Evolutionary conservation across 2,329 filamentous ascomycete species (phyloP).

Genomic region (Metarhizium guizhouense): DNA sequence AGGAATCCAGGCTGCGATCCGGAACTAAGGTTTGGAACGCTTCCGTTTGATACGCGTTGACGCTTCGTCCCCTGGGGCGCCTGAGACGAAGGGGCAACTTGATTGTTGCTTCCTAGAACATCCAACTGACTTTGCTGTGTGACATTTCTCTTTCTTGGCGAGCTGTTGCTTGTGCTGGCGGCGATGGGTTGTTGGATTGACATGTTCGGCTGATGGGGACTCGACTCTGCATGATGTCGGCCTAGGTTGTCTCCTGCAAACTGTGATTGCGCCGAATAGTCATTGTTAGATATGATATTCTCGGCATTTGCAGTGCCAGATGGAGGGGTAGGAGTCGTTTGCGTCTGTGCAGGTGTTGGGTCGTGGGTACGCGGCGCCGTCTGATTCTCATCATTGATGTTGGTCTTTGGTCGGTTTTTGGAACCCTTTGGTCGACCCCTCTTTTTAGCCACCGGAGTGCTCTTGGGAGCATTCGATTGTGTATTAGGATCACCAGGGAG

Average conservation of each 20-base stretch:
- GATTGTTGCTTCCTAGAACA: neutral
- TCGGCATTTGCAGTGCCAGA: neutral
- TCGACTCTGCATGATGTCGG: neutral
- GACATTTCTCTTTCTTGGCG: constrained; percentile 3
- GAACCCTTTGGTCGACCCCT: constrained; percentile 37
- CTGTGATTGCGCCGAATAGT: neutral
- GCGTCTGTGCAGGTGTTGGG: neutral
- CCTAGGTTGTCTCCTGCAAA: neutral
- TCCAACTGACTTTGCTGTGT: neutral
- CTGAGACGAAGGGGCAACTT: neutral
- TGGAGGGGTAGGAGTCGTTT: neutral
- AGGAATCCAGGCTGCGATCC: neutral
- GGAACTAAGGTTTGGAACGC: neutral
- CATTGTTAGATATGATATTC: neutral
- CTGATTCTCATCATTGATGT: neutral
- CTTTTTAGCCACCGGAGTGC: constrained; percentile 18
- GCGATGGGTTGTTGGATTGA: neutral
- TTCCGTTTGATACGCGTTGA: neutral
- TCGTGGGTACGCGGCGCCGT: neutral
- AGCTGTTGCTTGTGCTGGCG: neutral
- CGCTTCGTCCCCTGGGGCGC: constrained; percentile 1
- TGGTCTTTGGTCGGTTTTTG: constrained; percentile 29
- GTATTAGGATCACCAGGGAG: constrained; percentile 2
- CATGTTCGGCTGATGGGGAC: neutral
- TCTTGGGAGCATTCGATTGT: constrained; percentile 10